phyloP scores from a whole-genome alignment of 192 early-diverging fungal genomes.

The Coemansia biformis region DNA sequence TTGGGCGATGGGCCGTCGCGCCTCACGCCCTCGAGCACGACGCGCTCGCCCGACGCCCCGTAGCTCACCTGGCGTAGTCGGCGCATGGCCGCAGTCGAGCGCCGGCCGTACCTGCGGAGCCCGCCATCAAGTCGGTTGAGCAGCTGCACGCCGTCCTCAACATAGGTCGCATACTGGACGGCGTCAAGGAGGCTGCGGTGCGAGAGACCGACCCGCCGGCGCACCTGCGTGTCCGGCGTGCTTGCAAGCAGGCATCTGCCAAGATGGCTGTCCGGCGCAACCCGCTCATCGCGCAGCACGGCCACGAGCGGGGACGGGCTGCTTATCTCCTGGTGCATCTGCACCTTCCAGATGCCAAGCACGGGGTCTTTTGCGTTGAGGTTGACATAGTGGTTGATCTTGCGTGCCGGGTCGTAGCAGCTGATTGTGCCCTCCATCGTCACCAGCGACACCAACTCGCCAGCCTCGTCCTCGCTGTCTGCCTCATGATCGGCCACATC shows the following conservation, averaged over 20 bases:
- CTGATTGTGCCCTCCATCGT: constrained; percentile 46
- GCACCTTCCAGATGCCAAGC: constrained; percentile 49
- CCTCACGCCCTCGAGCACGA: no score
- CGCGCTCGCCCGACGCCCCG: no score
- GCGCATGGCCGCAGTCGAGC: no score
- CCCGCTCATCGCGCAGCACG: constrained; percentile 9
- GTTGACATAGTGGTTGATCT: constrained; percentile 36
- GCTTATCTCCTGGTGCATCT: constrained; percentile 48
- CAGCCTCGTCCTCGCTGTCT: neutral
- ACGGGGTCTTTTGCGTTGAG: constrained; percentile 37
- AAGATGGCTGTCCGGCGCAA: constrained; percentile 1
- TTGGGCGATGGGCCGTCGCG: constrained; percentile 1
- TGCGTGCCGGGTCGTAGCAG: constrained; percentile 42
- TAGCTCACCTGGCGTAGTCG: no score
- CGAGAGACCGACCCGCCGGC: constrained; percentile 40
- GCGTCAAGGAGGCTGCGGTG: constrained; percentile 35
- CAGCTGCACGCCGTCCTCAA: constrained; percentile 34
- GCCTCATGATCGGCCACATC: neutral
- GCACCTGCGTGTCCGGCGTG: constrained; percentile 30
- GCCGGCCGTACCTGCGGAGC: neutral
- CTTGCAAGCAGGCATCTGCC: constrained; percentile 13
- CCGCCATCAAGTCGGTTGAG: constrained; percentile 26
- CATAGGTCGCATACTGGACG: constrained; percentile 26
- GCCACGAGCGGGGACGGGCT: constrained; percentile 27
- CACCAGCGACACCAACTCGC: constrained; percentile 43